Percentiles rank a stretch among this genome's conserved stretches.
phyloP scores from a whole-genome alignment of 2,329 filamentous ascomycete genomes.

The Fragosphaeria purpurea region DNA sequence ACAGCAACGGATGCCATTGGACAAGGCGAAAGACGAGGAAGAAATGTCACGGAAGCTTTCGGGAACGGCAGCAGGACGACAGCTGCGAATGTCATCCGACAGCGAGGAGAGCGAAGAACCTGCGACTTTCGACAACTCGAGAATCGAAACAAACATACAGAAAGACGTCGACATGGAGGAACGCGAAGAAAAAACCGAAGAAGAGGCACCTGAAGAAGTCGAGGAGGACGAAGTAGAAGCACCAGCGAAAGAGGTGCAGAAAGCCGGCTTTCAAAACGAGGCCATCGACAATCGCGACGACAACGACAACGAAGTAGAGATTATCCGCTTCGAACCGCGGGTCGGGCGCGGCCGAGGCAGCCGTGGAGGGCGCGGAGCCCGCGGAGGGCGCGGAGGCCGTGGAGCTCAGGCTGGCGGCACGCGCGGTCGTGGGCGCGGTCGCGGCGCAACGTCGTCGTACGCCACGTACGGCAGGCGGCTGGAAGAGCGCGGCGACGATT shows the following conservation, averaged over 20 bases:
- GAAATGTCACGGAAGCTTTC: no score
- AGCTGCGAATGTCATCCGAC: no score
- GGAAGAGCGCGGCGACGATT: conserved; percentile 42
- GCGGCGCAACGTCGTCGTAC: conserved; percentile 13
- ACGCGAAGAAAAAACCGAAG: conserved; percentile 12
- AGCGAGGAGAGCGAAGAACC: no score
- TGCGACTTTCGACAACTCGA: no score
- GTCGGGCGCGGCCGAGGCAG: conserved; percentile 5
- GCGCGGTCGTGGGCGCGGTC: neutral
- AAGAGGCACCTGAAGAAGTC: conserved; percentile 2
- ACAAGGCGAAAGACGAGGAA: no score
- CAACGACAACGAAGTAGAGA: conserved; percentile 9
- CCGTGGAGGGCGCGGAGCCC: conserved; percentile 3
- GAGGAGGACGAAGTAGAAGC: neutral
- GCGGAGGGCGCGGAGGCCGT: neutral
- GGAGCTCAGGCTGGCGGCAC: neutral
- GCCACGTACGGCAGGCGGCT: conserved; percentile 23
- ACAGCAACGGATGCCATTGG: no score
- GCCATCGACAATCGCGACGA: conserved; percentile 1
- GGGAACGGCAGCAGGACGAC: no score
- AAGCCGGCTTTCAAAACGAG: neutral
- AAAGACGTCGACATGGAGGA: conserved; percentile 10
- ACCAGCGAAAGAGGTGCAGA: neutral
- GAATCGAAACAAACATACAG: no score
- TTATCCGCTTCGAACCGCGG: conserved; percentile 7